Evolutionary conservation across 768 basidiomycete genomes (phyloP).

Genomic region (Lactarius hatsudake): DNA sequence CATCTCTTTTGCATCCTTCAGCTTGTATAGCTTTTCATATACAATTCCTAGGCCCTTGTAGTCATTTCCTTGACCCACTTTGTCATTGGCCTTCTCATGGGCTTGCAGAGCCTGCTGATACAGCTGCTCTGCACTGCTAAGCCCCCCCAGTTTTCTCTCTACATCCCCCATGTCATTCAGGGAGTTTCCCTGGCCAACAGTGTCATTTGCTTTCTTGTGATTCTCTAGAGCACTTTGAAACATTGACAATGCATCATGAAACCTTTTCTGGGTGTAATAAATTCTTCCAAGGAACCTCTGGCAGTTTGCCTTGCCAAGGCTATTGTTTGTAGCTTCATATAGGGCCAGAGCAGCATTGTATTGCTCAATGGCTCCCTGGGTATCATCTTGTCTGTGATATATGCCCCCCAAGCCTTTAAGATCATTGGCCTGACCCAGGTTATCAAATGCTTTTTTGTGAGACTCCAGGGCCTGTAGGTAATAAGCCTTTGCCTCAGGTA

Average conservation of each 20-base stretch:
- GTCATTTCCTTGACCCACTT: conserved; percentile 22
- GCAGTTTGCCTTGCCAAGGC: conserved; percentile 22
- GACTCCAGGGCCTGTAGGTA: conserved; percentile 6
- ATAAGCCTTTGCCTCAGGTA: conserved; percentile 8
- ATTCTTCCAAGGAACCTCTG: conserved; percentile 11
- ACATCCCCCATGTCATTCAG: conserved; percentile 14
- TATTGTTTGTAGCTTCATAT: conserved; percentile 6
- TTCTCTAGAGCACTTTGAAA: conserved; percentile 19
- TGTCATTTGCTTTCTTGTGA: conserved; percentile 7
- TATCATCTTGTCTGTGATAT: not conserved
- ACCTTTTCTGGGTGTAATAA: not conserved
- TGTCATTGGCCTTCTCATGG: conserved; percentile 17
- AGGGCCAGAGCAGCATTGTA: conserved; percentile 5
- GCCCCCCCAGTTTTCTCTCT: conserved; percentile 5
- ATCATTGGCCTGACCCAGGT: conserved; percentile 25
- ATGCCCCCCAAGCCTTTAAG: conserved; percentile 23
- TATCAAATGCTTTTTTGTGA: conserved; percentile 18
- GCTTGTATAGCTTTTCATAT: conserved; percentile 14
- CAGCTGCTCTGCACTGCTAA: conserved; percentile 6
- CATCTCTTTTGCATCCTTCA: conserved; percentile 18
- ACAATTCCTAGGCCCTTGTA: conserved; percentile 17
- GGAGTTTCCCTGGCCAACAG: conserved; percentile 21
- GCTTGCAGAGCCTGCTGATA: conserved; percentile 12
- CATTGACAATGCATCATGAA: conserved; percentile 5
- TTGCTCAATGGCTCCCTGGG: not conserved